These are phyloP conservation scores for Talaromyces sp. DNA, from an alignment of 2,329 filamentous ascomycete genomes.

Conservation along the genomic window DNA sequence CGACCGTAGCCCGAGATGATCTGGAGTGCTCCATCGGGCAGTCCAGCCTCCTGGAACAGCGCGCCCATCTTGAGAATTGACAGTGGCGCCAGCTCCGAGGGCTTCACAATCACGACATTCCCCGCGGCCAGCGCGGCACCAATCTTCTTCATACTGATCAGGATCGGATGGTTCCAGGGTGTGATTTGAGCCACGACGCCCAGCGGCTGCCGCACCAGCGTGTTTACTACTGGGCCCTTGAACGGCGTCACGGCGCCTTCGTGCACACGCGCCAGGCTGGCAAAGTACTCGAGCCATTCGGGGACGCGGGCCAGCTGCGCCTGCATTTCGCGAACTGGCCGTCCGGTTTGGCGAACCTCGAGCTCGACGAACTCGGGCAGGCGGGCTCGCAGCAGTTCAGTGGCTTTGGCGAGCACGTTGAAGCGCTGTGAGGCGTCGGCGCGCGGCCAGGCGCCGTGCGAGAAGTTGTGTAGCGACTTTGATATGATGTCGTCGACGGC, in stretches of 20 bases:
- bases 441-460: conserved; percentile 52
- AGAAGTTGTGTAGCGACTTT: conserved; percentile 33
- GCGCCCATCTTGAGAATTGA: conserved; percentile 35
- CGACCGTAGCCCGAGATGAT: conserved; percentile 45
- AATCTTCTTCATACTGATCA: conserved; percentile 35
- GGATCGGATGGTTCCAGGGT: conserved; percentile 34
- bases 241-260: conserved; percentile 63
- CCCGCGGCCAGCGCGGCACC: conserved; percentile 36
- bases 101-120: conserved; percentile 35
- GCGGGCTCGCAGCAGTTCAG: conserved; percentile 47
- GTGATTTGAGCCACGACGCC: conserved; percentile 37
- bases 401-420: conserved; percentile 57
- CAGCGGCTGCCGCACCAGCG: conserved; percentile 29
- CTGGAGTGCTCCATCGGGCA: conserved; percentile 34
- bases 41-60: conserved; percentile 37
- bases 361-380: conserved; percentile 56
- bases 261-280: conserved; percentile 60
- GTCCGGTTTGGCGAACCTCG: conserved; percentile 64
- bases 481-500: conserved; percentile 49
- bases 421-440: conserved; percentile 55
- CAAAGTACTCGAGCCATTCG: conserved; percentile 67
- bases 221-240: conserved; percentile 34
- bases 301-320: conserved; percentile 57
- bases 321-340: conserved; percentile 63
- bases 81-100: conserved; percentile 39